Base-by-base conservation (phyloP, 1,139 yeast species). In the Taphrina deformans region DNA sequence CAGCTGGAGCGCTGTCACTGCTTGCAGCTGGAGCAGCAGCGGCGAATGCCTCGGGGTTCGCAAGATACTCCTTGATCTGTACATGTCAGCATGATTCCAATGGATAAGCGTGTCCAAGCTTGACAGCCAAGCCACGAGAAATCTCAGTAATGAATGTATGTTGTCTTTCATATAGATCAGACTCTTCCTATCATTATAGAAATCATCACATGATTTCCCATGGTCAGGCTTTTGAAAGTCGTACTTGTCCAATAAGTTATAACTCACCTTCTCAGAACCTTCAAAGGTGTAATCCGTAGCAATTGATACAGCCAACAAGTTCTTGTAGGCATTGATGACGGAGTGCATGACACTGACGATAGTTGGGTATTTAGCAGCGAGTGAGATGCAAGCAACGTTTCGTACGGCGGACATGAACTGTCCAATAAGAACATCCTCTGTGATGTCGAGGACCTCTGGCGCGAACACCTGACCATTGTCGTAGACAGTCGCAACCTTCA, bases 21-120 rank as follows among this genome's bases (percentile, higher is more conserved):
- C 55, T 29, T n/a, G 63, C 63, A 9, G 63, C 56, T 14, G 63
- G 56, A 74, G 88, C 87, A 75, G 87, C 84, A 73, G 97, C 96
- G 81, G 95, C 98, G 80, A 96, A 96, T 81, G 97, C 97, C 76
- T 96, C 97, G 80, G 99, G 99, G 89, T 93, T 93, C 83, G 97
- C 98, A 78, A 93, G 85, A 84, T 98, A 89, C 88, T 93, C 99
- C 88, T 90, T 90, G 84, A 95, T 86, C 69, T 67, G 59, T 4
- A 21, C 16, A 41, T 16, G 60, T 58, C 26, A 62, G 59, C 53
- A 12, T n/a, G 2, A 12, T 18, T 38, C 41, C 41, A 14, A 10
- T 31, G n/a, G 21, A 4, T 12, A n/a, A 38, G 14, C 18, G n/a
- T n/a, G 18, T 38, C 16, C 41, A 12, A 38, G 41, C 16, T n/a